These are phyloP conservation scores for Tuctoria greenei DNA, from an alignment of 176 grass and related monocot genomes.

Conservation along the genomic window DNA sequence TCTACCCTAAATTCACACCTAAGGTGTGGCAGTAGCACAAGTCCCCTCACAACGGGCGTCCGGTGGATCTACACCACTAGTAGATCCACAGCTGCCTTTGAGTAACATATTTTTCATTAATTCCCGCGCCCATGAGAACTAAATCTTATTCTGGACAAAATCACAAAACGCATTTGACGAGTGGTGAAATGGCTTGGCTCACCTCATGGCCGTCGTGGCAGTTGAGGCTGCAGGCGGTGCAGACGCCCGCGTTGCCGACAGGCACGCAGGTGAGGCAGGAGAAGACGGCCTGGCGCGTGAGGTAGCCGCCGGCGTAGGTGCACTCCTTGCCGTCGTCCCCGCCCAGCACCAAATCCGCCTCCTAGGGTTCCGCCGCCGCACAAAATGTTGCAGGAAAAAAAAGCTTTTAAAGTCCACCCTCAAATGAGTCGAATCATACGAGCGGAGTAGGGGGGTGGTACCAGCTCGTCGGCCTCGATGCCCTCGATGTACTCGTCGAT, in stretches of 20 bases:
- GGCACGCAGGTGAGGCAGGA: conserved; percentile 96
- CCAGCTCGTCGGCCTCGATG: conserved; percentile 87
- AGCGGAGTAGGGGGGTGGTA: neutral
- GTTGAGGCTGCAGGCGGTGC: conserved; percentile 85
- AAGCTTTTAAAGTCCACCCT: neutral
- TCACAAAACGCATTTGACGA: neutral
- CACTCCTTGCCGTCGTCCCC: conserved; percentile 96
- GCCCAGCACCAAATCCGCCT: conserved; percentile 89
- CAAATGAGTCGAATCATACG: neutral
- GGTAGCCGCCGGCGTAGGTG: conserved; percentile 80
- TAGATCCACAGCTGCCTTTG: neutral
- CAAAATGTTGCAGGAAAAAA: neutral
- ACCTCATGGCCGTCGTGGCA: conserved; percentile 99
- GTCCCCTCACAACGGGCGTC: neutral
- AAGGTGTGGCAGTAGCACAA: neutral
- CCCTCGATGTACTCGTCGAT: conserved; percentile 86
- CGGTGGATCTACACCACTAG: neutral
- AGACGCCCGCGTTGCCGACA: conserved; percentile 69
- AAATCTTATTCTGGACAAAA: neutral
- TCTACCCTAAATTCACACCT: neutral
- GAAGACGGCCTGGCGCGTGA: conserved; percentile 97
- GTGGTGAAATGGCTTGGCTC: neutral
- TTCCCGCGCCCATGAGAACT: neutral
- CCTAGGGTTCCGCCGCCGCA: conserved; percentile 42
- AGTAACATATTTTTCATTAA: neutral